Percentiles rank a stretch among this genome's conserved stretches.
phyloP scores from a whole-genome alignment of 2,329 filamentous ascomycete species.

The Pseudohalonectria lignicola region DNA sequence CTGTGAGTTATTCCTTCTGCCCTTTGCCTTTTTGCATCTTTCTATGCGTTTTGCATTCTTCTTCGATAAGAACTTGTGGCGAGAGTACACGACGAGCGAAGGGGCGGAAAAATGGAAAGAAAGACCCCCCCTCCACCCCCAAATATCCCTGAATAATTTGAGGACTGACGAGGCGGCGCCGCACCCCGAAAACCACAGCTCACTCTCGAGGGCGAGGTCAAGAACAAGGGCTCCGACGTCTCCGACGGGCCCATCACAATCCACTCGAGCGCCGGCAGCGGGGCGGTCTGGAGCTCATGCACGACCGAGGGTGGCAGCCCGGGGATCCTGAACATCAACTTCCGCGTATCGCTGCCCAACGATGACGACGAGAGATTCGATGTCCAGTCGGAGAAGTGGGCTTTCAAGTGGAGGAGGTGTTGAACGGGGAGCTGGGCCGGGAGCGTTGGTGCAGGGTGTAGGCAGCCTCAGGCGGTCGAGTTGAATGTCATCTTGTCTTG shows the following conservation, averaged over 20 bases:
- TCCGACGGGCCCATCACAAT: constrained; percentile 18
- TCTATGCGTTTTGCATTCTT: not conserved
- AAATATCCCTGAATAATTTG: too few relatives aligned
- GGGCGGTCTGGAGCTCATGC: constrained; percentile 23
- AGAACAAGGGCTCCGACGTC: constrained; percentile 11
- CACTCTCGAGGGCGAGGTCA: constrained; percentile 16
- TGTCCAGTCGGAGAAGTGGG: constrained; percentile 1
- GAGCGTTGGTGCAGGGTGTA: too few relatives aligned
- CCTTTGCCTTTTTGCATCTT: not conserved
- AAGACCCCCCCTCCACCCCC: too few relatives aligned
- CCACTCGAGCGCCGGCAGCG: constrained; percentile 12
- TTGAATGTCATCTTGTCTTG: too few relatives aligned
- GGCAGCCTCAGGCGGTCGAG: too few relatives aligned
- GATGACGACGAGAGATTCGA: constrained; percentile 1
- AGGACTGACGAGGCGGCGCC: too few relatives aligned
- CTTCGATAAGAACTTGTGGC: too few relatives aligned
- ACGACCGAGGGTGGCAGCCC: constrained; percentile 17
- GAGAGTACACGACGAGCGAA: not conserved
- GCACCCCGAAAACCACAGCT: too few relatives aligned
- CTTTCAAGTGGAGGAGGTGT: constrained; percentile 4
- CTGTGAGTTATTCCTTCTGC: constrained; percentile 13
- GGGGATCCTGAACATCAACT: constrained; percentile 28
- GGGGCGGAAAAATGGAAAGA: not conserved
- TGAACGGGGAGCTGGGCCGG: too few relatives aligned
- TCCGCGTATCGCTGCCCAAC: constrained; percentile 20